Percentiles rank a stretch among this genome's conserved stretches.
Conservation (phyloP, 345 rosid species). For the Pistacia atlantica region DNA sequence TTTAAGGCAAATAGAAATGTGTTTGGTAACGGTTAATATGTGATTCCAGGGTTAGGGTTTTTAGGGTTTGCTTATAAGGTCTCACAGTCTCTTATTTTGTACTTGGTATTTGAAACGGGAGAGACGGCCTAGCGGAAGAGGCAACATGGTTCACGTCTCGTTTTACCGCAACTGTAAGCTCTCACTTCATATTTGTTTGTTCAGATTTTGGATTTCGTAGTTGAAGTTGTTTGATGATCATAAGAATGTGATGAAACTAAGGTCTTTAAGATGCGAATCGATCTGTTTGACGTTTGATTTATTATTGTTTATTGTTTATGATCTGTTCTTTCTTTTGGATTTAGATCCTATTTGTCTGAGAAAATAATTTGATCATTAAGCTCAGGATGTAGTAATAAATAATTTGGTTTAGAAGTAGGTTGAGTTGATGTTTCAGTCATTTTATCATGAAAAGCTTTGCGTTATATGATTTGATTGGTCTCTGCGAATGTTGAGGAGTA, state of each 20-base stretch:
- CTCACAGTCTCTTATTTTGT: no score
- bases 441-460: background rate
- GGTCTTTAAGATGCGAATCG: background rate
- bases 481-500: background rate
- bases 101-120: background rate
- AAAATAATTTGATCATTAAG: background rate
- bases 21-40: background rate
- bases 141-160: slow-evolving; percentile 43
- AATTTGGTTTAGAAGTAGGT: background rate
- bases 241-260: background rate
- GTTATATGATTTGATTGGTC: background rate
- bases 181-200: slow-evolving; percentile 5
- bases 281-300: background rate
- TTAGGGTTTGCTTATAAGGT: background rate
- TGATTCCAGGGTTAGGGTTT: background rate
- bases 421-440: background rate
- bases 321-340: background rate
- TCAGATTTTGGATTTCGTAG: background rate
- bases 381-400: background rate
- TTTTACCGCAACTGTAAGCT: slow-evolving; percentile 44
- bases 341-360: background rate
- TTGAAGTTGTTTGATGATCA: background rate
- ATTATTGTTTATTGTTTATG: background rate
- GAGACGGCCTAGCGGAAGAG: background rate
- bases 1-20: background rate